Base-by-base conservation (phyloP, 495 filamentous ascomycete genomes). In the Terfezia claveryi region DNA sequence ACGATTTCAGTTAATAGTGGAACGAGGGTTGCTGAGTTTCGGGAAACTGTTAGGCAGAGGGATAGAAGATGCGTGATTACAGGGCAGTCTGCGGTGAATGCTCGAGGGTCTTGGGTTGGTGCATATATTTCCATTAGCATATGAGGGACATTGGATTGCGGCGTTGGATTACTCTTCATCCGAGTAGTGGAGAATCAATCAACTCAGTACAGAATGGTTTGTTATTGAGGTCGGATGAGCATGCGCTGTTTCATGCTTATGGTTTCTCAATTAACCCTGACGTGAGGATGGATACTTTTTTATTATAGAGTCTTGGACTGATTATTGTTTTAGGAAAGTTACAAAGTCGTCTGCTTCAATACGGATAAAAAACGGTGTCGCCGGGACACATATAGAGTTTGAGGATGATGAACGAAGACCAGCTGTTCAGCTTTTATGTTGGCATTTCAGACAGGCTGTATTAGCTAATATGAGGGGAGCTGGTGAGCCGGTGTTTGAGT, bases 371-470 rank as follows among this genome's bases (percentile, higher is more conserved):
- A 4, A 32, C 0, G 27, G 27, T 4, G 4, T 7, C 4, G 27
- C 27, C 9, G 53, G 14, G 58, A 65, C 57, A 56, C 57, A 53
- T 32, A 32, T 32, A 0, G 27, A 32, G 1, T 32, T 32, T 7
- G 55, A 7, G 27, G 4, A 32, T 32, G 27, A 32, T 55, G 10
- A 64, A 57, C 54, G 57, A 1, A 1, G 27, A 2, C 27, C 27
- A 7, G 55, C 56, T 11, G 59, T 67, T 50, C 49, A 65, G 38
- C 58, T 65, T 50, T 57, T 68, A 7, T 38, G 62, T 12, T 68
- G 66, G 65, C 62, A 68, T 54, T 68, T 68, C 50, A 49, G 62
- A 10, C 65, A 68, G 54, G 58, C 56, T 11, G 62, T 67, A 36
- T 55, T 67, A 23, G 57, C 60, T 16, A 67, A 67, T 4, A 65